These are phyloP conservation scores for Cetraspora pellucida DNA, from an alignment of 192 early-diverging fungal species.

Conservation along the genomic window DNA sequence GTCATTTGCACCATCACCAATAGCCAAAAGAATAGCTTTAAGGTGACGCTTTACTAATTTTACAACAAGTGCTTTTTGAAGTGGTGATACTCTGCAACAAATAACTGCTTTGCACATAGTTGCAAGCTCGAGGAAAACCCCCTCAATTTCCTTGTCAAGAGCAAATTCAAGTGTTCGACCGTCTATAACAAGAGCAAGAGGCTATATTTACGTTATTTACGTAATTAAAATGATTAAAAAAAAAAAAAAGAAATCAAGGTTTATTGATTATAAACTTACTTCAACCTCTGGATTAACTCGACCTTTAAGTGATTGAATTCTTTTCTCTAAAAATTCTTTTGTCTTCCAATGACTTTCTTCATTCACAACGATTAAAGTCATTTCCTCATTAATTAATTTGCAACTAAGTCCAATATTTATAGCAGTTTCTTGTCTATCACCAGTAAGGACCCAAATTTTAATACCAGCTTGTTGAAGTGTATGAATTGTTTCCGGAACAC, in stretches of 20 bases:
- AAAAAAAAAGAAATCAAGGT: background rate
- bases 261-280: conserved; percentile 31
- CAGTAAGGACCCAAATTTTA: conserved; percentile 97
- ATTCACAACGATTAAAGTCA: conserved; percentile 93
- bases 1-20: conserved; percentile 99
- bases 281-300: conserved; percentile 41
- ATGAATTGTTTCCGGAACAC: conserved; percentile 97
- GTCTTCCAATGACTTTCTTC: conserved; percentile 90
- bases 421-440: conserved; percentile 97
- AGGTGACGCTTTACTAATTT: conserved; percentile 94
- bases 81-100: conserved; percentile 97
- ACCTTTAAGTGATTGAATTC: conserved; percentile 75
- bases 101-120: conserved; percentile 93
- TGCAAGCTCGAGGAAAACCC: conserved; percentile 85
- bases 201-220: conserved; percentile 33
- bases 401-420: conserved; percentile 99
- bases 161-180: conserved; percentile 92
- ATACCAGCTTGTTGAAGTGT: conserved; percentile 94
- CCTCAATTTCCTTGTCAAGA: conserved; percentile 81
- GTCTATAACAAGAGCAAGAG: conserved; percentile 94
- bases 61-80: conserved; percentile 98
- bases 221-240: background rate
- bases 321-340: conserved; percentile 87
- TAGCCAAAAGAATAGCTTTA: conserved; percentile 89
- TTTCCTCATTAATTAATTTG: conserved; percentile 95